These are phyloP conservation scores for Lipomyces orientalis DNA, from an alignment of 805 yeast genomes.

Conservation along the genomic window DNA sequence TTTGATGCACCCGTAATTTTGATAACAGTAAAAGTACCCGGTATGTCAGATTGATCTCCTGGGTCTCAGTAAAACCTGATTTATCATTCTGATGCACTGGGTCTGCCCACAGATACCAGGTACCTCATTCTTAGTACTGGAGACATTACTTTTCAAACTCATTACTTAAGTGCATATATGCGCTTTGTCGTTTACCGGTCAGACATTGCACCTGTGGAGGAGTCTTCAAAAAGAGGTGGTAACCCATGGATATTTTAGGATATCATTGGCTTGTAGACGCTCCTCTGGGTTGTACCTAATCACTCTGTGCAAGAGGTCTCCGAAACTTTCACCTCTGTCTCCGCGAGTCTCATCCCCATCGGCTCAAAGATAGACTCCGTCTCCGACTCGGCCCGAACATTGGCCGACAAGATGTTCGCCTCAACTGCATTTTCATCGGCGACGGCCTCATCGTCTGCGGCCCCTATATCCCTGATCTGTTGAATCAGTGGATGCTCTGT, in stretches of 20 bases:
- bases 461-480: constrained; percentile 1
- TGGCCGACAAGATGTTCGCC: neutral
- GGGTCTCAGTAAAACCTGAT: constrained; percentile 17
- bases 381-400: no score
- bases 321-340: neutral
- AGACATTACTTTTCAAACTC: no score
- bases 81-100: constrained; percentile 30
- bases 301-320: neutral
- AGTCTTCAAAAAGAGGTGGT: neutral
- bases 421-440: neutral
- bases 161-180: no score
- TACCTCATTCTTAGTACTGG: no score
- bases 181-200: no score
- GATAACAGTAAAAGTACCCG: constrained; percentile 46
- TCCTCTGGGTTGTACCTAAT: neutral
- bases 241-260: neutral
- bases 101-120: neutral
- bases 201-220: no score
- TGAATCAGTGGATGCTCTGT: neutral
- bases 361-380: neutral
- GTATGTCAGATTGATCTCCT: constrained; percentile 40
- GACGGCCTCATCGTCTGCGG: neutral
- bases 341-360: neutral
- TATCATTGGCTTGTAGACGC: neutral
- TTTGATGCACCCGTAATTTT: constrained; percentile 50